These are phyloP conservation scores for Zangia roseola DNA, from an alignment of 768 basidiomycete species.

Conservation along the genomic window DNA sequence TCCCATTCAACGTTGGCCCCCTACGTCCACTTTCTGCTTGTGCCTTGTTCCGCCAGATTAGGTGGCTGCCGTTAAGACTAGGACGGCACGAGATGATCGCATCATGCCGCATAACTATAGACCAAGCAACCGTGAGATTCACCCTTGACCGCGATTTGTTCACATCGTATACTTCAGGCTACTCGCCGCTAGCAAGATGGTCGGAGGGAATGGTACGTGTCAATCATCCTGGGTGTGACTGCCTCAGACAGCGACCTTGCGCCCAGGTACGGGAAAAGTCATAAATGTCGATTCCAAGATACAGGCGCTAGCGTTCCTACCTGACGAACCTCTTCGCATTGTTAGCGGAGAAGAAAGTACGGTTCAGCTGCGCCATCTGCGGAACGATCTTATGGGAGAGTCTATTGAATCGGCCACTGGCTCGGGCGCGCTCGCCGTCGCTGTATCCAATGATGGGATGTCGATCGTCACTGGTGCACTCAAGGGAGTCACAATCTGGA, in stretches of 20 bases:
- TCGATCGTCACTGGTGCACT: conserved; percentile 7
- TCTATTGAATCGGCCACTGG: conserved; percentile 1
- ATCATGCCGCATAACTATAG: too few species aligned
- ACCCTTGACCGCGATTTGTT: too few species aligned
- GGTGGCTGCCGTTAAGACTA: too few species aligned
- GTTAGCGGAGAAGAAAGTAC: conserved; percentile 13
- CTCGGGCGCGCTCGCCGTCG: conserved; percentile 4
- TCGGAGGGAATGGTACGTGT: conserved; percentile 1
- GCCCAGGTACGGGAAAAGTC: neutral
- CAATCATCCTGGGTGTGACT: neutral
- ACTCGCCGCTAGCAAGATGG: neutral
- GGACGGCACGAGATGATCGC: too few species aligned
- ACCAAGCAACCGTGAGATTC: too few species aligned
- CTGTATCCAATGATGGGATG: conserved; percentile 9
- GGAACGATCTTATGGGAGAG: conserved; percentile 9
- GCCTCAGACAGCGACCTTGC: neutral
- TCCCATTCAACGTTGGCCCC: too few species aligned
- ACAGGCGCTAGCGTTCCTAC: conserved; percentile 11
- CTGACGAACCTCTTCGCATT: neutral
- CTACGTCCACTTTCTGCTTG: too few species aligned
- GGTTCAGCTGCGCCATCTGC: conserved; percentile 5
- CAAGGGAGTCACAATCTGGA: conserved; percentile 16
- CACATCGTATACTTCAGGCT: neutral
- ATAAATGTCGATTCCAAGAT: conserved; percentile 9
- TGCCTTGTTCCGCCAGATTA: too few species aligned